Evolutionary conservation across 495 filamentous ascomycete genomes (phyloP).

Genomic region (Aspergillus egyptiacus): DNA sequence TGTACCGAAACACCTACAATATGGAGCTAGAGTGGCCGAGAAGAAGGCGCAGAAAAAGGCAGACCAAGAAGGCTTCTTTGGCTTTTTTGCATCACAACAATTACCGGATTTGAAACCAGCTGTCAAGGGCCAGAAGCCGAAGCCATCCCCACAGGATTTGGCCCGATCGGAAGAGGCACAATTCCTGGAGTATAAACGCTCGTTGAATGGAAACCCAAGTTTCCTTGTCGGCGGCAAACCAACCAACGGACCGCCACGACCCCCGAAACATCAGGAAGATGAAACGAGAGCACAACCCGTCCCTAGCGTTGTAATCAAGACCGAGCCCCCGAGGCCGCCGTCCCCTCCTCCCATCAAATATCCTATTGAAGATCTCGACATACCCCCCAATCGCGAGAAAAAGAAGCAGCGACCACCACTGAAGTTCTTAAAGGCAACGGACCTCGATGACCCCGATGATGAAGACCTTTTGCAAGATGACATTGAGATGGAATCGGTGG

Average conservation of each 20-base stretch:
- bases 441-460: constrained; percentile 35
- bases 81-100: constrained; percentile 49
- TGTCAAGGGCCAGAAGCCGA: constrained; percentile 69
- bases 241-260: constrained; percentile 24
- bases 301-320: constrained; percentile 33
- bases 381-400: constrained; percentile 52
- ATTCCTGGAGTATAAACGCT: constrained; percentile 49
- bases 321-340: constrained; percentile 44
- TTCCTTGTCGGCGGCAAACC: constrained; percentile 32
- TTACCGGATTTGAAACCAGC: constrained; percentile 77
- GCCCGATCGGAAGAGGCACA: constrained; percentile 42
- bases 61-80: constrained; percentile 47
- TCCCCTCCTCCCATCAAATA: constrained; percentile 82
- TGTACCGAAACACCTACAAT: constrained; percentile 75
- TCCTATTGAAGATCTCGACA: constrained; percentile 88
- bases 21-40: constrained; percentile 71
- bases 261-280: constrained; percentile 37
- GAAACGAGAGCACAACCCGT: constrained; percentile 29
- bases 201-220: constrained; percentile 44
- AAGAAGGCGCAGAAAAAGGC: constrained; percentile 72
- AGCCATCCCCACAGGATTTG: constrained; percentile 42
- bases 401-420: constrained; percentile 62
- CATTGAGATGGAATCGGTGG: constrained; percentile 73
- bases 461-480: constrained; percentile 47
- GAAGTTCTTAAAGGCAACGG: constrained; percentile 65